Base-by-base conservation (phyloP, 768 basidiomycete genomes). In the Boletus barrowsii region DNA sequence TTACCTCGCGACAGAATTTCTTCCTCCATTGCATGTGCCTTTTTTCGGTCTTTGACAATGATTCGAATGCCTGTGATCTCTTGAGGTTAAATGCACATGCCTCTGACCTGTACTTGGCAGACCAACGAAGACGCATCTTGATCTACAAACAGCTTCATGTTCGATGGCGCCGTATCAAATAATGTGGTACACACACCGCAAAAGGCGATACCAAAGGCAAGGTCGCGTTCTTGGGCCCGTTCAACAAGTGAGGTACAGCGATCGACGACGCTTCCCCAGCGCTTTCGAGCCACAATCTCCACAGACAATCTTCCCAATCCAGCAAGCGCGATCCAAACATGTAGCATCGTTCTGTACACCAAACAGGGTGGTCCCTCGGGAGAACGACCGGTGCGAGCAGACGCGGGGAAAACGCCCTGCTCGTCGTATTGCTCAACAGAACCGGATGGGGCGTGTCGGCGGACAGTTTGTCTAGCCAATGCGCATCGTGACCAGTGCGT, bases 241-340 rank as follows among this genome's bases (percentile, higher is more conserved):
- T 58, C 51, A 8, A 36, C n/a, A 58, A 32, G n/a, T 32, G 58
- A 24, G 63, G 60, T 2, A 58, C 33, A 1, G 18, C 42, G 15
- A 69, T 47, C 36, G 61, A 61, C 45, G 61, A 56, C 7, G 73
- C 65, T 13, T 69, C 68, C 14, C 83, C 84, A 35, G 75, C 76
- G 51, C 73, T 77, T 51, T 83, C 79, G 26, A 86, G 73, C 73
- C 80, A 80, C 53, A 85, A 54, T 60, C 83, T 81, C 84, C 85
- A 87, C 14, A 86, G 67, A 63, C 86, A 87, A 54, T 84, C 82
- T 33, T 76, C 72, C 85, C 85, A 87, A 54, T 85, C 83, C 4
- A 74, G 66, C 1, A 60, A 55, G 20, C 83, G 81, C 22, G 78
- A 75, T 33, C 69, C 66, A 43, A 69, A 64, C 17, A 76, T 58